Percentiles rank a stretch among this genome's conserved stretches.
phyloP scores from a whole-genome alignment of 2,329 filamentous ascomycete species.

The Rutstroemia sp. region DNA sequence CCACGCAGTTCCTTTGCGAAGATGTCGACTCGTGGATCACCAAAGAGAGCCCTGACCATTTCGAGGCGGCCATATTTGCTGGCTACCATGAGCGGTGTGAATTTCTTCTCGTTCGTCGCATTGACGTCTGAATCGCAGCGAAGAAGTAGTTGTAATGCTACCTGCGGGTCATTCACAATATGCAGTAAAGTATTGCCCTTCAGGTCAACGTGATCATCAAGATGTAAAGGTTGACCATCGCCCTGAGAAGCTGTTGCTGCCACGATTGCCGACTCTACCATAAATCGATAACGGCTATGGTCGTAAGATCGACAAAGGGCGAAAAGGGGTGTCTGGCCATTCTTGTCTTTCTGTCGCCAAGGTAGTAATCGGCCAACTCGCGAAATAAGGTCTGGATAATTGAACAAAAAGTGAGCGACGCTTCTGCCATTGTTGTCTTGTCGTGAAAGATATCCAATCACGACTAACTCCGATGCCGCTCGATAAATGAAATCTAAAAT shows the following conservation, averaged over 20 bases:
- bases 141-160: slow-evolving; percentile 69
- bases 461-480: slow-evolving; percentile 44
- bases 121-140: slow-evolving; percentile 94
- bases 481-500: slow-evolving; percentile 65
- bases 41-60: slow-evolving; percentile 81
- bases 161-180: slow-evolving; percentile 78
- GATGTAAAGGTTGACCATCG: slow-evolving; percentile 72
- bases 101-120: slow-evolving; percentile 87
- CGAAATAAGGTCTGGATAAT: slow-evolving; percentile 72
- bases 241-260: slow-evolving; percentile 68
- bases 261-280: slow-evolving; percentile 77
- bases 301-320: slow-evolving; percentile 94
- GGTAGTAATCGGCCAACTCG: slow-evolving; percentile 71
- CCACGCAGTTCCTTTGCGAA: slow-evolving; percentile 78
- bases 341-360: slow-evolving; percentile 88
- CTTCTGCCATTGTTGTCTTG: slow-evolving; percentile 84
- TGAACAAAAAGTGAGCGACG: slow-evolving; percentile 92
- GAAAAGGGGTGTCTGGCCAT: slow-evolving; percentile 96
- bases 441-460: slow-evolving; percentile 61
- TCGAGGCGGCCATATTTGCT: slow-evolving; percentile 97
- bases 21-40: slow-evolving; percentile 80
- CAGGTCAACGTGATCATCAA: slow-evolving; percentile 86
- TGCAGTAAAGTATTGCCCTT: slow-evolving; percentile 96
- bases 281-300: slow-evolving; percentile 74
- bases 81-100: slow-evolving; percentile 94